Conservation (phyloP, 1,139 yeast genomes). For the Geotrichum europaeum region DNA sequence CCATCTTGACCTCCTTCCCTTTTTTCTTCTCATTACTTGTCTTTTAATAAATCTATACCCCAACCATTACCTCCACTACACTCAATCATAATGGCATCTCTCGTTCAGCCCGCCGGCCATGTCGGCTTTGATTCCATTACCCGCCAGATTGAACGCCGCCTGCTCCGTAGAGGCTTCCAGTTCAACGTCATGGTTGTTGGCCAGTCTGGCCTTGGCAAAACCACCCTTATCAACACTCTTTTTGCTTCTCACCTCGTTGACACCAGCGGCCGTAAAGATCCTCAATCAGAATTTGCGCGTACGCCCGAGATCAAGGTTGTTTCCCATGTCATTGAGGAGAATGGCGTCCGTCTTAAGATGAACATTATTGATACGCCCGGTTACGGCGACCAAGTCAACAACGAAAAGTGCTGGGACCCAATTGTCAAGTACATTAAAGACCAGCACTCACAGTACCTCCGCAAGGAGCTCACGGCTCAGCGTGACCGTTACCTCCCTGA, state of each 20-base stretch:
- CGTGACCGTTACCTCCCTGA: conserved; percentile 80
- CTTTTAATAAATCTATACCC: not conserved
- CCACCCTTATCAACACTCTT: conserved; percentile 83
- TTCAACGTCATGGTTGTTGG: conserved; percentile 92
- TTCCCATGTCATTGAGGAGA: conserved; percentile 66
- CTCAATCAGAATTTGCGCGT: conserved; percentile 69
- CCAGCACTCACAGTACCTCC: conserved; percentile 86
- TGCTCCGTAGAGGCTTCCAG: conserved; percentile 88
- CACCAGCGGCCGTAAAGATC: conserved; percentile 61
- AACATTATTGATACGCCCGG: conserved; percentile 96
- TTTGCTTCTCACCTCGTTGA: conserved; percentile 77
- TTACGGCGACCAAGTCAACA: conserved; percentile 93
- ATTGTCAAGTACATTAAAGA: conserved; percentile 92
- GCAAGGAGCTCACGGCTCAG: conserved; percentile 94
- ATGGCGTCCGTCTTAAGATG: conserved; percentile 76
- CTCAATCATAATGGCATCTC: conserved; percentile 11
- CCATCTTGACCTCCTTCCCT: not conserved
- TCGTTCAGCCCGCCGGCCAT: conserved; percentile 35
- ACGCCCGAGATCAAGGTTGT: conserved; percentile 83
- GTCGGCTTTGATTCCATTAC: conserved; percentile 98
- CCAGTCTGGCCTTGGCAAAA: conserved; percentile 89
- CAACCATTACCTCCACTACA: not conserved
- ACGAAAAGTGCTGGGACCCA: conserved; percentile 95
- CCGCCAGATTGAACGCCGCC: conserved; percentile 85
- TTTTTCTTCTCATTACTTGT: not conserved